phyloP scores from a whole-genome alignment of 1,139 yeast species.

The Pichia sp. region DNA sequence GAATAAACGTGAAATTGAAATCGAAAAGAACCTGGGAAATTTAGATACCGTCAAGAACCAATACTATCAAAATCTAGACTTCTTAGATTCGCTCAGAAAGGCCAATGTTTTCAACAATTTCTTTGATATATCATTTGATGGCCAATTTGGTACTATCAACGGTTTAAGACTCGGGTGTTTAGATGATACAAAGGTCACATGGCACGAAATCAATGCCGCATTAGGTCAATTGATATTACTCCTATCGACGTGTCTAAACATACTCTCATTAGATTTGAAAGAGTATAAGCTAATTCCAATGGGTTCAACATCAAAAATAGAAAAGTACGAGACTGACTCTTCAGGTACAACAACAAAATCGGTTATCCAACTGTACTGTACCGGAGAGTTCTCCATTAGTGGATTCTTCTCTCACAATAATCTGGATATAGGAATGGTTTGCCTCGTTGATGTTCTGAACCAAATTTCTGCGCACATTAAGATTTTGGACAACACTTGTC shows the following conservation, averaged over 20 bases:
- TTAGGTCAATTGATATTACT: constrained; percentile 80
- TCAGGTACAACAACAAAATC: constrained; percentile 34
- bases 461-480: constrained; percentile 55
- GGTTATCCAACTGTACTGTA: constrained; percentile 44
- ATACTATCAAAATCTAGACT: constrained; percentile 59
- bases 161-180: constrained; percentile 75
- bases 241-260: constrained; percentile 59
- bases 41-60: constrained; percentile 61
- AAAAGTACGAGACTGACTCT: constrained; percentile 46
- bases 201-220: constrained; percentile 94
- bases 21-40: constrained; percentile 47
- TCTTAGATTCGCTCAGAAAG: constrained; percentile 66
- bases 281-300: constrained; percentile 73
- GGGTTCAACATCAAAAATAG: constrained; percentile 83
- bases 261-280: constrained; percentile 53
- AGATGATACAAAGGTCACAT: constrained; percentile 60
- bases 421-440: constrained; percentile 75
- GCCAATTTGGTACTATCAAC: constrained; percentile 84
- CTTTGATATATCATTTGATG: constrained; percentile 79
- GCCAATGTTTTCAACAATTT: constrained; percentile 81
- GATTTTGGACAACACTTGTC: constrained; percentile 52
- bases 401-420: constrained; percentile 68
- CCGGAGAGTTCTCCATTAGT: constrained; percentile 66
- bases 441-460: constrained; percentile 59
- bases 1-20: constrained; percentile 53